Evolutionary conservation across 768 basidiomycete genomes (phyloP).

Genomic region (Mrakia frigida): DNA sequence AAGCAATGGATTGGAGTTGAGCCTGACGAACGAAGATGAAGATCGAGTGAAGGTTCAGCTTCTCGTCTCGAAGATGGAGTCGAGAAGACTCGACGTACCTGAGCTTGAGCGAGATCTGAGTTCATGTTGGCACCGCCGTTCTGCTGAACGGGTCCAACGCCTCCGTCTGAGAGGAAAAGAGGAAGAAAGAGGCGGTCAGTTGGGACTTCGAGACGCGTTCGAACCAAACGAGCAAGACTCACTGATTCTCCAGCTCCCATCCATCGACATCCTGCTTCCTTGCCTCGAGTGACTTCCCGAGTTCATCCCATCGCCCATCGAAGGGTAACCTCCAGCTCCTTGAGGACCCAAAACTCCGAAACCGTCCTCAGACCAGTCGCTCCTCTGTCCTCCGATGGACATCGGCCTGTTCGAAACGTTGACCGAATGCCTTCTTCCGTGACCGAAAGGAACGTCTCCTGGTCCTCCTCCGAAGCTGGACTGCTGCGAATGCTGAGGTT

Average conservation of each 20-base stretch:
- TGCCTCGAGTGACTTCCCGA: conserved; percentile 68
- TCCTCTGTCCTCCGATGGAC: conserved; percentile 6
- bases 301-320: conserved; percentile 27
- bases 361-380: conserved; percentile 62
- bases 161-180: conserved; percentile 30
- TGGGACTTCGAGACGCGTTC: conserved; percentile 33
- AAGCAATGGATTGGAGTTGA: conserved; percentile 89
- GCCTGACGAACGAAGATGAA: conserved; percentile 53
- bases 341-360: conserved; percentile 55
- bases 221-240: conserved; percentile 55
- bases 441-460: conserved; percentile 44
- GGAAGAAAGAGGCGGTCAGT: neutral
- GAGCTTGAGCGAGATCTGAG: conserved; percentile 84
- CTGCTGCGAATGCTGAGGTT: conserved; percentile 55
- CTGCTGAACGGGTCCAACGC: conserved; percentile 30
- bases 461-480: conserved; percentile 24
- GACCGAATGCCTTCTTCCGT: conserved; percentile 83
- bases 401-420: conserved; percentile 66
- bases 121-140: conserved; percentile 32
- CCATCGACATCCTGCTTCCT: conserved; percentile 41
- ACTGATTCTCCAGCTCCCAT: conserved; percentile 79
- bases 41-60: neutral
- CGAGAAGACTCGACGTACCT: neutral
- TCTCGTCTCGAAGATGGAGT: neutral
- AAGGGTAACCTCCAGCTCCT: neutral